These are phyloP conservation scores for Calycina marina DNA, from an alignment of 2,329 filamentous ascomycete species.

Conservation along the genomic window DNA sequence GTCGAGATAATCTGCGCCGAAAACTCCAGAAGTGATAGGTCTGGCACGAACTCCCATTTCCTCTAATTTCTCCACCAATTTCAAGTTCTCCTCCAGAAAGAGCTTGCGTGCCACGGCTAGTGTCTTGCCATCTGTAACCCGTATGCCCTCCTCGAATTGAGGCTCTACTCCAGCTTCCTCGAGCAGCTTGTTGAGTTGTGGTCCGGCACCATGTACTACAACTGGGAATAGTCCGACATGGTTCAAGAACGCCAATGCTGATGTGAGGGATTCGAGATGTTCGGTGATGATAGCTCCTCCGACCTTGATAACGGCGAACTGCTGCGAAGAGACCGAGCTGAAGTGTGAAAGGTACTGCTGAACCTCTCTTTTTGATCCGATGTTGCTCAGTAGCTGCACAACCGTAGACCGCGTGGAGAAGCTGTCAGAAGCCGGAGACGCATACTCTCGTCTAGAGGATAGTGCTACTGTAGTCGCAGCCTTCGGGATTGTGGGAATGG, in stretches of 20 bases:
- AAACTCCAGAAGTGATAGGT: conserved; percentile 78
- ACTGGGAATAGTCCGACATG: conserved; percentile 91
- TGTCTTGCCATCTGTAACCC: conserved; percentile 91
- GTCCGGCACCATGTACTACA: conserved; percentile 88
- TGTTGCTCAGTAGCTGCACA: conserved; percentile 83
- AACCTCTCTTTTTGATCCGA: conserved; percentile 89
- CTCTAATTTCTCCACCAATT: conserved; percentile 79
- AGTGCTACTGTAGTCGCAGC: conserved; percentile 16
- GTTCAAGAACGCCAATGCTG: conserved; percentile 79
- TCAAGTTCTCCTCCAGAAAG: conserved; percentile 90
- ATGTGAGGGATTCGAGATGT: conserved; percentile 81
- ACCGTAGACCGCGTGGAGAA: conserved; percentile 58
- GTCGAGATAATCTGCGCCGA: conserved; percentile 87
- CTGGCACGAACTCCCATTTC: conserved; percentile 78
- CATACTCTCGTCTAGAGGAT: conserved; percentile 17
- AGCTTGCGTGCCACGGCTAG: conserved; percentile 79
- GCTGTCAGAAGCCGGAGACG: conserved; percentile 18
- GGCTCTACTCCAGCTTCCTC: conserved; percentile 87
- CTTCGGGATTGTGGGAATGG: conserved; percentile 16
- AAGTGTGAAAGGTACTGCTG: conserved; percentile 98
- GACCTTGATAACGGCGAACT: conserved; percentile 97
- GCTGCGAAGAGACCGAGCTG: conserved; percentile 88
- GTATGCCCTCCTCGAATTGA: conserved; percentile 90
- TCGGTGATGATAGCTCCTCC: conserved; percentile 92
- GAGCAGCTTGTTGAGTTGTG: conserved; percentile 84